Evolutionary conservation across 768 basidiomycete genomes (phyloP), one percentile per base, ranked within the genome.

Genomic region (Mycena latifolia): DNA sequence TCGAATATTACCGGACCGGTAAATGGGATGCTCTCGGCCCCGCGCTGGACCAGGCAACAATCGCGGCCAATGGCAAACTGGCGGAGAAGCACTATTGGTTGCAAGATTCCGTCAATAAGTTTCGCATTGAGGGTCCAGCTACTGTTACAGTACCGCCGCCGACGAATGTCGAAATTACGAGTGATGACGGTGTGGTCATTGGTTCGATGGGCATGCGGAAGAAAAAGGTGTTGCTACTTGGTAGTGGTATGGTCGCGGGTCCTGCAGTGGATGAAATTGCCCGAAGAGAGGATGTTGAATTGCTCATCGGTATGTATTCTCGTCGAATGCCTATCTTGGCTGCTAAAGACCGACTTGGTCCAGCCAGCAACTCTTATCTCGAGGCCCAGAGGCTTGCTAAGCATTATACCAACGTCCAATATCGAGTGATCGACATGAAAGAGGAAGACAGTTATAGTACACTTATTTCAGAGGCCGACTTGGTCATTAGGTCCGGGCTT

Each of bases 191-290:
- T 10, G 57, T 59, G n/a, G 61, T 45, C 33, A 35, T 54, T 45
- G 22, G 33, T 22, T 52, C 63, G n/a, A 55, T 52, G 53, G 66
- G 60, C 11, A 52, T 53, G 57, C 78, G 63, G 70, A 89, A 86
- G 78, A 91, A 90, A 80, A 87, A 84, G 71, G 85, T 96, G 0
- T 76, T 98, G 35, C 81, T 98, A 72, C 84, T 98, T 2, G 96
- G 96, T 10, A 95, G 93, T 59, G 96, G 96, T n/a, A 95, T 98
- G 89, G 96, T 98, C 33, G 52, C 31, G 18, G 48, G 48, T 28
- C 48, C 48, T 2, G 18, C 48, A 18, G 48, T 50, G 48, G 27
- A 50, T 1, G 48, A 50, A 27, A 50, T 50, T 29, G 48, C 48
- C 14, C 48, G 48, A 18, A 50, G 48, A 29, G 48, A 5, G 17